Evolutionary conservation across 2,329 filamentous ascomycete genomes (phyloP).

Genomic region (Cadophora sp.): DNA sequence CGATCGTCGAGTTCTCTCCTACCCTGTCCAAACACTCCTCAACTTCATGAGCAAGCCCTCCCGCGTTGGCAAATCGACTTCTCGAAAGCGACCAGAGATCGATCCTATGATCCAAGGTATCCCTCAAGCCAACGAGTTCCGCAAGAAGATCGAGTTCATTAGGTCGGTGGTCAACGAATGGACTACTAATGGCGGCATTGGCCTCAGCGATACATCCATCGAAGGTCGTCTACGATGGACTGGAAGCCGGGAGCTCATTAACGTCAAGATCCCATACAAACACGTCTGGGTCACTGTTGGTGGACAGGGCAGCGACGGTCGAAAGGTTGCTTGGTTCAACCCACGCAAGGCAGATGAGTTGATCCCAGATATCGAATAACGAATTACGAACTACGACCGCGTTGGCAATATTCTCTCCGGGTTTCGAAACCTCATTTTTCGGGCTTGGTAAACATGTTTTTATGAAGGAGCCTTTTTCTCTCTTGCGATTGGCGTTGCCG

Average conservation of each 20-base stretch:
- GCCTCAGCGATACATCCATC: conserved; percentile 65
- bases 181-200: conserved; percentile 72
- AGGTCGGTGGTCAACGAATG: conserved; percentile 73
- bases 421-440: not conserved
- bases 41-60: conserved; percentile 63
- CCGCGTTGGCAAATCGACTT: conserved; percentile 55
- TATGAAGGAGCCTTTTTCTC: not conserved
- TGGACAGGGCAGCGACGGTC: conserved; percentile 64
- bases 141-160: conserved; percentile 77
- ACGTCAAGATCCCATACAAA: conserved; percentile 61
- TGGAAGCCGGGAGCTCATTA: conserved; percentile 62
- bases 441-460: not conserved
- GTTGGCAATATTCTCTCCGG: not conserved
- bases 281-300: conserved; percentile 74
- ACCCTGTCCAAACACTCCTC: conserved; percentile 75
- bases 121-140: conserved; percentile 75
- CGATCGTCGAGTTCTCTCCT: conserved; percentile 73
- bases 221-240: conserved; percentile 62
- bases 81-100: conserved; percentile 65
- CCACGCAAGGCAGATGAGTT: conserved; percentile 42
- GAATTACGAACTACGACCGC: conserved; percentile 4
- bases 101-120: conserved; percentile 66
- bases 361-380: conserved; percentile 41
- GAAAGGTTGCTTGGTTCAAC: conserved; percentile 46
- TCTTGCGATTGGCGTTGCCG: not conserved